Conservation (phyloP, 805 yeast genomes). For the Metschnikowia reukaufii region DNA sequence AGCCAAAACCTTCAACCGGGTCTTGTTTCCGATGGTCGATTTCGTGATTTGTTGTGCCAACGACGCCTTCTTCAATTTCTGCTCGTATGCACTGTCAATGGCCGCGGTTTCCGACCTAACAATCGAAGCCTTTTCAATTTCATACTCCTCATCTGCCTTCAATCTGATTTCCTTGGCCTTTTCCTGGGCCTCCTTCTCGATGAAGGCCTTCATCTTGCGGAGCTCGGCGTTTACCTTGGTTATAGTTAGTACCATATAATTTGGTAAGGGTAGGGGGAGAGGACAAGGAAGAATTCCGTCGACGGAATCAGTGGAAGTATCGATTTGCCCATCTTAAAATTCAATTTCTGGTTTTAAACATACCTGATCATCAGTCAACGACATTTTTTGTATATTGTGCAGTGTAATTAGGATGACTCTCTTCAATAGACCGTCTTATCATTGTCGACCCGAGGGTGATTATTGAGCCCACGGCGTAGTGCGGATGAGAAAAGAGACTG, state of each 20-base stretch:
- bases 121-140: conserved; percentile 92
- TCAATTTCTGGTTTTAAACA: no score
- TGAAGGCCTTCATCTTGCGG: conserved; percentile 97
- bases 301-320: not conserved
- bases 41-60: conserved; percentile 93
- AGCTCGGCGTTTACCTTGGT: conserved; percentile 87
- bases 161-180: conserved; percentile 94
- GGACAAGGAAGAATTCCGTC: no score
- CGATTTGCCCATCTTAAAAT: no score
- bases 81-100: conserved; percentile 77
- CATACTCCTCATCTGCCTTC: conserved; percentile 98
- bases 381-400: conserved; percentile 25
- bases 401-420: conserved; percentile 5
- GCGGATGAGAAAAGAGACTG: conserved; percentile 14
- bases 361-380: conserved; percentile 35
- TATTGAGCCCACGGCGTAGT: conserved; percentile 17
- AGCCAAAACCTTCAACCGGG: conserved; percentile 84
- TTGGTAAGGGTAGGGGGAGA: no score
- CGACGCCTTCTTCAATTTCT: conserved; percentile 84
- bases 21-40: conserved; percentile 93
- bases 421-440: conserved; percentile 9
- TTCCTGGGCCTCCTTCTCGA: conserved; percentile 98
- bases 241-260: conserved; percentile 3
- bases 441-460: conserved; percentile 27
- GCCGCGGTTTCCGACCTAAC: conserved; percentile 91